Conservation (phyloP, 1,139 yeast genomes). For the Yarrowia galli region DNA sequence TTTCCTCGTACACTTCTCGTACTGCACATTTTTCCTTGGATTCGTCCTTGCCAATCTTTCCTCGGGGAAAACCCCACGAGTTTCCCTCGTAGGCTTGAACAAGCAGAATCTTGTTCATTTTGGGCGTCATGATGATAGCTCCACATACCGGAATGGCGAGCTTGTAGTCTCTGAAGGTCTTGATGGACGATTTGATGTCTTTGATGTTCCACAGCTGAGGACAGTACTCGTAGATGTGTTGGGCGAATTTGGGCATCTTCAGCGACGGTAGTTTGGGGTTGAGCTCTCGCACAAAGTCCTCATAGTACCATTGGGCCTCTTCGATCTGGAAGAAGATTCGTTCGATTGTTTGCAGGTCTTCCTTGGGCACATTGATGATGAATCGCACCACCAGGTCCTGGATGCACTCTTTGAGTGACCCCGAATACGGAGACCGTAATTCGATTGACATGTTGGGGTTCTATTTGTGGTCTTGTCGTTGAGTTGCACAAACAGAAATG, state of each 20-base stretch:
- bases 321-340: constrained; percentile 93
- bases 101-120: constrained; percentile 72
- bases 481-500: too few relatives aligned
- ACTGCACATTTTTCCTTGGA: constrained; percentile 88
- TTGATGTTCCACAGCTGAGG: constrained; percentile 57
- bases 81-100: constrained; percentile 83
- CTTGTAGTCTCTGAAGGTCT: constrained; percentile 78
- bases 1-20: constrained; percentile 95
- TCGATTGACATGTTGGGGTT: constrained; percentile 30
- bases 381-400: constrained; percentile 91
- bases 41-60: constrained; percentile 94
- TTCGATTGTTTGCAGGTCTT: constrained; percentile 84
- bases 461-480: not conserved
- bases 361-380: constrained; percentile 88
- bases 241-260: constrained; percentile 82
- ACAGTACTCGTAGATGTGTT: constrained; percentile 73
- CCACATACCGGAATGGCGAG: constrained; percentile 95
- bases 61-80: constrained; percentile 96
- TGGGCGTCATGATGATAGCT: constrained; percentile 81
- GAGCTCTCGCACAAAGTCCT: constrained; percentile 78
- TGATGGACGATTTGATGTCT: constrained; percentile 46
- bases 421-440: constrained; percentile 18
- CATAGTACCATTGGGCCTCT: constrained; percentile 98
- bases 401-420: constrained; percentile 72
- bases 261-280: constrained; percentile 80